Percentiles rank a stretch among this genome's conserved stretches.
phyloP scores from a whole-genome alignment of 352 stramenopile species.

The Saprolegnia parasitica region DNA sequence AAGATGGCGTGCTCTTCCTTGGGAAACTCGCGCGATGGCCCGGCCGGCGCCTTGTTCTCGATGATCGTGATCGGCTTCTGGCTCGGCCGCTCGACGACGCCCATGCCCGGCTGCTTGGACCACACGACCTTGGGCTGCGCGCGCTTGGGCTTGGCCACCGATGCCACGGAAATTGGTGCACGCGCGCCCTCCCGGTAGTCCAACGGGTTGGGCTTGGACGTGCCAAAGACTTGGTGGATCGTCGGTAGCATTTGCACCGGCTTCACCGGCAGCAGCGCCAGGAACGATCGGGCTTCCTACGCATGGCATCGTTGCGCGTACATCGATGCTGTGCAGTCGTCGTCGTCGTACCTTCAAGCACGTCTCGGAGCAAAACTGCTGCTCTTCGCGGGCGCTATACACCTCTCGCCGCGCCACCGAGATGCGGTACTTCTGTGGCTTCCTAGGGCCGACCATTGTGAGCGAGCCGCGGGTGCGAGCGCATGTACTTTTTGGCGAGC shows the following conservation, averaged over 20 bases:
- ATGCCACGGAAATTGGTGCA: slow-evolving; percentile 9
- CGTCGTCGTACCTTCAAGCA: slow-evolving; percentile 51
- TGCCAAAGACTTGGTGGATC: slow-evolving; percentile 72
- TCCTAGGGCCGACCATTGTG: slow-evolving; percentile 32
- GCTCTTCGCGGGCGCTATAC: slow-evolving; percentile 73
- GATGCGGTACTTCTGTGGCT: slow-evolving; percentile 61
- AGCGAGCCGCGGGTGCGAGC: slow-evolving; percentile 13
- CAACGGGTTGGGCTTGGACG: slow-evolving; percentile 62
- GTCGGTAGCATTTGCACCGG: slow-evolving; percentile 80
- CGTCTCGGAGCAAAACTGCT: slow-evolving; percentile 70
- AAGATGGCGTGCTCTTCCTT: slow-evolving; percentile 52
- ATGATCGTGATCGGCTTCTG: slow-evolving; percentile 36
- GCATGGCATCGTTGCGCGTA: background rate
- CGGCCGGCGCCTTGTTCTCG: background rate
- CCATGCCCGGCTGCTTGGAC: slow-evolving; percentile 67
- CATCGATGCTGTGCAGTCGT: slow-evolving; percentile 15
- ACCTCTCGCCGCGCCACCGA: slow-evolving; percentile 70
- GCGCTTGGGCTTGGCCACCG: background rate
- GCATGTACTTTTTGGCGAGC: slow-evolving; percentile 40
- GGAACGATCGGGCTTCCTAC: slow-evolving; percentile 66
- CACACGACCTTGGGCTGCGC: slow-evolving; percentile 51
- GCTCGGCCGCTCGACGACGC: slow-evolving; percentile 53
- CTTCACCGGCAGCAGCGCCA: slow-evolving; percentile 62
- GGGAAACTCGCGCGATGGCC: slow-evolving; percentile 41
- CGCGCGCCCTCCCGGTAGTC: slow-evolving; percentile 42